Evolutionary conservation across 345 rosid species (phyloP), one percentile per base, ranked within the genome.

Genomic region (Erucastrum elatum): DNA sequence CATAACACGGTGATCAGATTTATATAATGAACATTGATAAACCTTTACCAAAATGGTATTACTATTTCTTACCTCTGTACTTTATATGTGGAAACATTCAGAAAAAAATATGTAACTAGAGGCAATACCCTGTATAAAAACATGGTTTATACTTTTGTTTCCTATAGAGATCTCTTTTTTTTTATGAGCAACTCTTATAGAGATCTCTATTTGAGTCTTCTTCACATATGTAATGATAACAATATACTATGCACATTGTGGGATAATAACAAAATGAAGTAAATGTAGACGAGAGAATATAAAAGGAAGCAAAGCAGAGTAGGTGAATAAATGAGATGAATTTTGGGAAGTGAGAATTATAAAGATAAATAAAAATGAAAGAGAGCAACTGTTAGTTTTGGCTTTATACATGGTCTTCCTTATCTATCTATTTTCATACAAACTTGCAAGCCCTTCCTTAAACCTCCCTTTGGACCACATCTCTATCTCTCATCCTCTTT

Each of bases 341-440:
- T 53, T 71, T 58, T 76, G 33, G 80, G 79, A 49, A 69, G 71
- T 49, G 79, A 80, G 15, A n/a, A 68, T 30, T 58, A 6, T 25
- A 9, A 16, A 27, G 31, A 9, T 8, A 59, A 11, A 8, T 11
- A 60, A 60, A 17, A 12, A 64, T 9, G 56, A 68, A 75, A 75
- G 70, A 71, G 80, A 87, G 97, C 61, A 88, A 85, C 89, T 81
- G 94, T 85, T 83, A 77, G 88, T 82, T 73, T 71, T 80, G 85
- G 81, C 88, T 91, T 90, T 87, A 79, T 81, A 83, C 92, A 85
- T 79, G 83, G 81, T 82, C 90, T 71, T 85, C 88, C 84, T 83
- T 69, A 75, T 81, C 75, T 70, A 79, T 83, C 88, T 66, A 78
- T 81, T 84, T 84, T 62, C 35, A 71, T 74, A 82, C 73, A 83